Evolutionary conservation across 176 grass and related monocot genomes (phyloP), one percentile per base, ranked within the genome.

Genomic region (Triticum urartu): DNA sequence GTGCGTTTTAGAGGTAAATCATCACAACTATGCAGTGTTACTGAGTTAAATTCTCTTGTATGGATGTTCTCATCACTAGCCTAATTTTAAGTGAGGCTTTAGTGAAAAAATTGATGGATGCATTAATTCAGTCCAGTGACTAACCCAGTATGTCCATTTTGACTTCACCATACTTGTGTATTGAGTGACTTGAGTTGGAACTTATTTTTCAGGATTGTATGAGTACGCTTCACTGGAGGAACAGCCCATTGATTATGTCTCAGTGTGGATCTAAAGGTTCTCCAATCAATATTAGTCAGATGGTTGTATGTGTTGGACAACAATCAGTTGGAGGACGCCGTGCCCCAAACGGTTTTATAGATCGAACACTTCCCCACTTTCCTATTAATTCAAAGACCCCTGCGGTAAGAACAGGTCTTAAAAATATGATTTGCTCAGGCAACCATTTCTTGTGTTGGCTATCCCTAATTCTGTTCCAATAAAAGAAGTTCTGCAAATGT

Each of bases 251-350:
- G 85, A 98, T 98, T 77, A 98, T 98, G 95, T 93, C 95, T 75
- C 93, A 98, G 69, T 98, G 95, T 92, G 95, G 95, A 84, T 95
- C 95, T 69, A 98, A 98, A 87, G 95, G 95, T 94, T 98, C 95
- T 90, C 84, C 88, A 78, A 95, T 95, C 83, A 98, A 98, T 84
- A 98, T 98, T 32, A 95, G 95, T 88, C 95, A 95, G 88, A 98
- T 98, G 95, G 86, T 98, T 89, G 88, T 90, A 4, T 98, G 95
- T 91, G 95, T 98, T 64, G 95, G 95, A 32, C 95, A 98, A 78
- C 95, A 98, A 87, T 95, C 95, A 75, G 95, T 98, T 92, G 95
- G 95, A 78, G 95, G 95, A 26, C 90, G 87, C 33, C 93, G 95
- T 82, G 93, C 95, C 81, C 95, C 95, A 38, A 86, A 98, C 43